Evolutionary conservation across 768 basidiomycete genomes (phyloP).

Genomic region (Rickenella mellea): DNA sequence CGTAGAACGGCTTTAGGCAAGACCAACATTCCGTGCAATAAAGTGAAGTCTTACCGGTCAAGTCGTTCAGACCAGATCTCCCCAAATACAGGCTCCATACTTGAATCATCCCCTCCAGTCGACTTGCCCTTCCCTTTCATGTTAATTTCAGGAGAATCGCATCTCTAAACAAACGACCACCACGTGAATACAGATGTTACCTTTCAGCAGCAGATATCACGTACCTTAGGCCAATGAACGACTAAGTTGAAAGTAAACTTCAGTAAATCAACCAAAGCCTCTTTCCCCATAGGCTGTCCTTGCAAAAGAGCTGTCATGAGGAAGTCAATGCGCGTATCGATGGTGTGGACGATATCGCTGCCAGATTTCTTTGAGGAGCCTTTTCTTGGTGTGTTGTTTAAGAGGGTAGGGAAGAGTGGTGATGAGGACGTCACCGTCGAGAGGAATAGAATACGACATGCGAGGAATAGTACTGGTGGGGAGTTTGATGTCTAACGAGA

Average conservation of each 20-base stretch:
- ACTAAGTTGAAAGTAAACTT: conserved; percentile 81
- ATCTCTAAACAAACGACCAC: neutral
- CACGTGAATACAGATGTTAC: neutral
- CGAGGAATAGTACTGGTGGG: conserved; percentile 62
- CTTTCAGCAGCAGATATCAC: conserved; percentile 7
- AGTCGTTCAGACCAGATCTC: conserved; percentile 70
- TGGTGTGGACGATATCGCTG: conserved; percentile 48
- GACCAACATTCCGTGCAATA: neutral
- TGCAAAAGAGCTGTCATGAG: conserved; percentile 38
- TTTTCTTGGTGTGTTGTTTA: conserved; percentile 45
- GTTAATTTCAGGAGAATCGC: neutral
- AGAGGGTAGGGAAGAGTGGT: conserved; percentile 47
- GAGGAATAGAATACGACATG: conserved; percentile 70
- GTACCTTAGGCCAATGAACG: conserved; percentile 71
- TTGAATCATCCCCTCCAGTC: neutral
- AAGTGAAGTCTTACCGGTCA: conserved; percentile 44
- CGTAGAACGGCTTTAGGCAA: neutral
- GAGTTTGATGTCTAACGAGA: conserved; percentile 41
- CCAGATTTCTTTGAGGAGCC: conserved; percentile 25
- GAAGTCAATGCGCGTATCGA: conserved; percentile 51
- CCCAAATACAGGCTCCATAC: conserved; percentile 42
- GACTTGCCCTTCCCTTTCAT: neutral
- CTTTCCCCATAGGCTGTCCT: conserved; percentile 46
- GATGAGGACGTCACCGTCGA: conserved; percentile 44
- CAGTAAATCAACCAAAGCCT: conserved; percentile 74